Percentiles rank a stretch among this genome's conserved stretches.
These are phyloP conservation scores for Aurantiochytrium sp. DNA, from an alignment of 108 stramenopile species.

Conservation along the genomic window DNA sequence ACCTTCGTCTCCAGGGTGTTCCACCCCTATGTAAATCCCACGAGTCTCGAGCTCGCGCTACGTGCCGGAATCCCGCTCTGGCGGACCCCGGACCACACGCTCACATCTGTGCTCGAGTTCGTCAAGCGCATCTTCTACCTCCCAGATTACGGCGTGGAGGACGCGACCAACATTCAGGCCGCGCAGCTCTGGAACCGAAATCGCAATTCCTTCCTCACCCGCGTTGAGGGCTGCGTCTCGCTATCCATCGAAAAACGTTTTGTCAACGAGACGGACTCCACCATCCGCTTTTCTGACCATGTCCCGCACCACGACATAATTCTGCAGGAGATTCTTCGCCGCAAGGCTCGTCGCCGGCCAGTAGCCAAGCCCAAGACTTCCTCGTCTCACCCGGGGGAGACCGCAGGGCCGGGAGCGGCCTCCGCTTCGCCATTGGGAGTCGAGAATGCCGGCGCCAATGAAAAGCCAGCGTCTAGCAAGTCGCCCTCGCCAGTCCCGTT, in stretches of 20 bases:
- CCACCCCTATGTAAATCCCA: slow-evolving; percentile 5
- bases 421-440: neutral
- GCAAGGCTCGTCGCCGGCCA: neutral
- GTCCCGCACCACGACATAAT: neutral
- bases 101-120: neutral
- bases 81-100: neutral
- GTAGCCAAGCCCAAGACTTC: neutral
- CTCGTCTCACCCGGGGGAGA: neutral
- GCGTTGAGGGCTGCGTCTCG: neutral
- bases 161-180: slow-evolving; percentile 7
- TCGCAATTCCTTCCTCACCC: neutral
- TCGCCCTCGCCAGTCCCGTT: neutral
- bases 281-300: neutral
- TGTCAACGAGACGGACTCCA: neutral
- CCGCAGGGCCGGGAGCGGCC: neutral
- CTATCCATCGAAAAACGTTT: neutral
- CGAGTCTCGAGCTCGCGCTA: neutral
- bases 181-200: neutral
- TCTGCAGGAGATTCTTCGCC: neutral
- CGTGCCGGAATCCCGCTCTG: neutral
- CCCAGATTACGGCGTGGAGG: neutral
- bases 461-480: neutral
- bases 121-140: slow-evolving; percentile 15
- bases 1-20: neutral
- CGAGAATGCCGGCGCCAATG: neutral